phyloP scores from a whole-genome alignment of 495 filamentous ascomycete species.

The Neurospora sublineolata region DNA sequence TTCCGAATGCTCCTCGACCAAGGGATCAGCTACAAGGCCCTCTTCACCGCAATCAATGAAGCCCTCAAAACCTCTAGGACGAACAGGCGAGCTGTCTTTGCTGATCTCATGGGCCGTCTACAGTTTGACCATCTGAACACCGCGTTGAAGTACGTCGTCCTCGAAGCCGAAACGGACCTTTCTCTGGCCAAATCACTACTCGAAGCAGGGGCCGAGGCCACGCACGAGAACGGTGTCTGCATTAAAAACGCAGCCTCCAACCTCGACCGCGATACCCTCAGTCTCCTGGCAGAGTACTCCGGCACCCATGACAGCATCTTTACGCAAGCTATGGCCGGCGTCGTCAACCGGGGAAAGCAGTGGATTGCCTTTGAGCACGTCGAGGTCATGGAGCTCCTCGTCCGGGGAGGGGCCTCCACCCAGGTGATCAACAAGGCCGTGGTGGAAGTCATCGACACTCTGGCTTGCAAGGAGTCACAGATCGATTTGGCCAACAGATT shows the following conservation, averaged over 20 bases:
- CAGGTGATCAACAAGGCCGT: slow-evolving; percentile 24
- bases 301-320: slow-evolving; percentile 8
- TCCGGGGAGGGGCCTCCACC: slow-evolving; percentile 26
- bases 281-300: slow-evolving; percentile 10
- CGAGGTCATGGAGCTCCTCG: slow-evolving; percentile 23
- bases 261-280: slow-evolving; percentile 11
- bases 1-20: slow-evolving; percentile 20
- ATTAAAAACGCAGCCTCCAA: slow-evolving; percentile 20
- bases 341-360: slow-evolving; percentile 13
- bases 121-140: slow-evolving; percentile 20
- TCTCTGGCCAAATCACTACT: slow-evolving; percentile 12
- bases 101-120: slow-evolving; percentile 8
- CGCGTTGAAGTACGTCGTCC: slow-evolving; percentile 14
- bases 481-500: slow-evolving; percentile 20
- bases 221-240: slow-evolving; percentile 17
- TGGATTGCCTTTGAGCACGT: slow-evolving; percentile 25
- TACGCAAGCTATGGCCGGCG: slow-evolving; percentile 9
- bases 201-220: slow-evolving; percentile 15
- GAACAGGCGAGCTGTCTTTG: slow-evolving; percentile 8
- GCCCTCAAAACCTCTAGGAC: slow-evolving; percentile 8
- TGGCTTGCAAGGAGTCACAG: slow-evolving; percentile 15
- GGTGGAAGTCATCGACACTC: slow-evolving; percentile 24
- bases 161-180: slow-evolving; percentile 15
- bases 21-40: slow-evolving; percentile 13
- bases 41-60: slow-evolving; percentile 17